Evolutionary conservation across 768 basidiomycete species (phyloP).

Genomic region (Lentinus brumalis): DNA sequence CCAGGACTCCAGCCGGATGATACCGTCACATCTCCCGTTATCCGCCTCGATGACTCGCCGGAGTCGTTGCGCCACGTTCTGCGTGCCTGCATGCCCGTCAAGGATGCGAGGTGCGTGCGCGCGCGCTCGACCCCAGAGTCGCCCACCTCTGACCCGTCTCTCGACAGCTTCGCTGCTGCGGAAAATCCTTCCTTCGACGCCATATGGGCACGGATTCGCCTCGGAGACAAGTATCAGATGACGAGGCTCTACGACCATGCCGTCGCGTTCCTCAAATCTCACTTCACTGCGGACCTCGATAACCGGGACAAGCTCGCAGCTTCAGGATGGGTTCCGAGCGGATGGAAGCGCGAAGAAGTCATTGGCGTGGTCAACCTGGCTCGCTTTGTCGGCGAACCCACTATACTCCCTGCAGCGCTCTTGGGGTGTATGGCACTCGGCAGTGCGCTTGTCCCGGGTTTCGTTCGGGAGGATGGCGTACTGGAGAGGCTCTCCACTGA

Average conservation of each 20-base stretch:
- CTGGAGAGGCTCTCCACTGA: background rate
- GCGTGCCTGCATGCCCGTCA: background rate
- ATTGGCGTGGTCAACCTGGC: background rate
- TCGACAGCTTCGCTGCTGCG: too few species aligned
- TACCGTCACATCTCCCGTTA: background rate
- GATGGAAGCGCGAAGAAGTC: background rate
- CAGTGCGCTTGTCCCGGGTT: background rate
- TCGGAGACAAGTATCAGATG: constrained; percentile 20
- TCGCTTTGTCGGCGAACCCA: background rate
- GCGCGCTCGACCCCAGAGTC: too few species aligned
- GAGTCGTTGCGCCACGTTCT: background rate
- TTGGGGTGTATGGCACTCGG: constrained; percentile 1
- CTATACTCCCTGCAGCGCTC: background rate
- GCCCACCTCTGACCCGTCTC: too few species aligned
- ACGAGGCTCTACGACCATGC: background rate
- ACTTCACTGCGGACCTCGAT: constrained; percentile 2
- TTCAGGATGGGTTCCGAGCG: background rate
- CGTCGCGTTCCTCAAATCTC: background rate
- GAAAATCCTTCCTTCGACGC: too few species aligned
- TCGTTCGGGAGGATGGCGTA: background rate
- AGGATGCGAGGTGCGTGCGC: too few species aligned
- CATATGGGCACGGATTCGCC: background rate
- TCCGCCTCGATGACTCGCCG: background rate
- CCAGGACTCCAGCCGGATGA: background rate
- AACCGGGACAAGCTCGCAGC: background rate